Evolutionary conservation across 2,329 filamentous ascomycete genomes (phyloP).

Genomic region (Diaporthe eres): DNA sequence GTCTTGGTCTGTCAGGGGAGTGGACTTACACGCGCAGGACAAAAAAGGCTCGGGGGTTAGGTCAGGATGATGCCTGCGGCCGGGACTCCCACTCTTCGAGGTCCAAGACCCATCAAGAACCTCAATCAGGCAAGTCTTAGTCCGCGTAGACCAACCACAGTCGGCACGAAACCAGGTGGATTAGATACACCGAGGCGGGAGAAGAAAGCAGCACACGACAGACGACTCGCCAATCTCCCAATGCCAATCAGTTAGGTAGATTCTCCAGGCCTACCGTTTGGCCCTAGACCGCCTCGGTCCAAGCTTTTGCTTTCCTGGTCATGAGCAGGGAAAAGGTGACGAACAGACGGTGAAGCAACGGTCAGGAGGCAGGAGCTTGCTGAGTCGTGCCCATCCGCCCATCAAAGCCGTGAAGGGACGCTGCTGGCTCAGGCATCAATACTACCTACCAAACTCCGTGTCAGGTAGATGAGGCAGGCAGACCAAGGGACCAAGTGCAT

Average conservation of each 20-base stretch:
- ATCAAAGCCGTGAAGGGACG: not conserved
- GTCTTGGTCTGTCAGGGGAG: not conserved
- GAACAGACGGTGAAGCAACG: conserved; percentile 5
- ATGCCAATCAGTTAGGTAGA: not conserved
- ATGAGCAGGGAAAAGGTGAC: not conserved
- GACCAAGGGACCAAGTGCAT: conserved; percentile 16
- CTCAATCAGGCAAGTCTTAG: not conserved
- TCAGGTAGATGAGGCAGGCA: conserved; percentile 28
- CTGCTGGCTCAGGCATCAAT: conserved; percentile 27
- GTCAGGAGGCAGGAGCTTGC: not conserved
- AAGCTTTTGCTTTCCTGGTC: not conserved
- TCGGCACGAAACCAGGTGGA: not conserved
- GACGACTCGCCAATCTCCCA: not conserved
- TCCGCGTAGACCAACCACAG: not conserved
- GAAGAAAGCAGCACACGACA: not conserved
- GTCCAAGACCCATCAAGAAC: not conserved
- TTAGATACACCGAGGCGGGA: not conserved
- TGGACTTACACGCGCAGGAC: not conserved
- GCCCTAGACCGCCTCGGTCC: conserved; percentile 13
- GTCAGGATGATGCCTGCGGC: conserved; percentile 18
- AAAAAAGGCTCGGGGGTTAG: not conserved
- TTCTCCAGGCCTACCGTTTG: not conserved
- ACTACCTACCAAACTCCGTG: conserved; percentile 16
- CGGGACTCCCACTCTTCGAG: not conserved
- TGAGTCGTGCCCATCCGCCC: conserved; percentile 3